These are phyloP conservation scores for Vitis rotundifolia DNA, from an alignment of 164 flowering plant genomes.

Conservation along the genomic window DNA sequence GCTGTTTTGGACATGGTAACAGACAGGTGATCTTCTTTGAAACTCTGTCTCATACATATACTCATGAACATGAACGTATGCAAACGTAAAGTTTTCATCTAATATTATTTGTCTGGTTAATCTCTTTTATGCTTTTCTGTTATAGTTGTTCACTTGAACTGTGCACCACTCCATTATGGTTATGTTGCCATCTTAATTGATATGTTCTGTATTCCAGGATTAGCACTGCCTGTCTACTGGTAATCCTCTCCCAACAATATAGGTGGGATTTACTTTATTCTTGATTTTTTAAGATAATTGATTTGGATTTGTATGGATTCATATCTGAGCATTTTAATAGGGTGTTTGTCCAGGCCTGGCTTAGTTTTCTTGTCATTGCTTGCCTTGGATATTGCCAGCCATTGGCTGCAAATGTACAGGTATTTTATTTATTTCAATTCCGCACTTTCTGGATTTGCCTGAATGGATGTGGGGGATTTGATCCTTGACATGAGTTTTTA, in stretches of 20 bases:
- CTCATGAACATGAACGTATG: background rate
- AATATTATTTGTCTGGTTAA: background rate
- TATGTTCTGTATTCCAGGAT: conserved; percentile 54
- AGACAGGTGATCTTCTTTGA: conserved; percentile 63
- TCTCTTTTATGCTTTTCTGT: background rate
- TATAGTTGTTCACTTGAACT: background rate
- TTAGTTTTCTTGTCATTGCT: conserved; percentile 75
- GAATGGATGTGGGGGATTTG: background rate
- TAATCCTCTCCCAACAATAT: conserved; percentile 83
- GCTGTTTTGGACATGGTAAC: conserved; percentile 99
- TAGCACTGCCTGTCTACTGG: conserved; percentile 92
- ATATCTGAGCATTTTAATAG: background rate
- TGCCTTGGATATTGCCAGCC: conserved; percentile 88
- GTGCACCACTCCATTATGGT: background rate
- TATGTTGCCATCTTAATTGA: background rate
- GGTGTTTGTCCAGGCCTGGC: conserved; percentile 62
- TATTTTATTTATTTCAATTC: conserved; percentile 16
- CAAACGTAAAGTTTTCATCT: background rate
- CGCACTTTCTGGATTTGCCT: background rate
- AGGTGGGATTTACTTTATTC: conserved; percentile 33
- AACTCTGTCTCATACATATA: background rate
- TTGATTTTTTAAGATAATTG: background rate
- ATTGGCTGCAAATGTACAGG: conserved; percentile 99
- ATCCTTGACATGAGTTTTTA: background rate
- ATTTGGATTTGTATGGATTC: background rate